Conservation (phyloP, 2,329 filamentous ascomycete species). For the Colletotrichum orbiculare region DNA sequence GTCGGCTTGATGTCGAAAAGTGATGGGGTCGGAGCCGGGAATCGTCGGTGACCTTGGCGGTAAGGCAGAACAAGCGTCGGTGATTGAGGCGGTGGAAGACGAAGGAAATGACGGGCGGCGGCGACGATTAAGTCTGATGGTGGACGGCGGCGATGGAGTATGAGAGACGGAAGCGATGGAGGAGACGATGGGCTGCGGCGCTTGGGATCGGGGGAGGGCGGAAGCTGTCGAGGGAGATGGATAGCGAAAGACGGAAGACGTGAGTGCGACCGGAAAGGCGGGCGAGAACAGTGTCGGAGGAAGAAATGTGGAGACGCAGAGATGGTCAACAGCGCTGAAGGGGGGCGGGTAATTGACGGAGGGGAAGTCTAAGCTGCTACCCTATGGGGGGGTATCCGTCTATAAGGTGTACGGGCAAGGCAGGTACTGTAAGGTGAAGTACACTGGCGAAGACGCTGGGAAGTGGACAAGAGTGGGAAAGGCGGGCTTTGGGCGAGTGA, state of each 20-base stretch:
- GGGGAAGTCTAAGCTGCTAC: slow-evolving; percentile 11
- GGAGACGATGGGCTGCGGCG: slow-evolving; percentile 21
- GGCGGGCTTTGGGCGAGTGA: slow-evolving; percentile 18
- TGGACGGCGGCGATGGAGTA: background rate
- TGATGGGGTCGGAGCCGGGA: slow-evolving; percentile 1
- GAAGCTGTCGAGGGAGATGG: slow-evolving; percentile 36
- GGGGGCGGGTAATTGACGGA: slow-evolving; percentile 31
- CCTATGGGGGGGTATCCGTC: no score
- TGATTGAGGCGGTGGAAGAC: background rate
- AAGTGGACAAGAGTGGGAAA: background rate
- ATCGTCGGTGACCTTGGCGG: slow-evolving; percentile 27
- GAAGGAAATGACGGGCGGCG: slow-evolving; percentile 7
- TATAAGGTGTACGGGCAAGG: no score
- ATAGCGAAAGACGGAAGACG: slow-evolving; percentile 33
- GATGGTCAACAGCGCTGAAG: slow-evolving; percentile 28
- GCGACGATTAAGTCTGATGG: slow-evolving; percentile 3
- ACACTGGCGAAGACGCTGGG: background rate
- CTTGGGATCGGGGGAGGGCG: slow-evolving; percentile 25
- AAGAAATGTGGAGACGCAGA: slow-evolving; percentile 36
- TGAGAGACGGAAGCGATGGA: slow-evolving; percentile 26
- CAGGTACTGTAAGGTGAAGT: background rate
- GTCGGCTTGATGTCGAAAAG: background rate
- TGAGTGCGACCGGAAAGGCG: slow-evolving; percentile 35
- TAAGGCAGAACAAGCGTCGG: slow-evolving; percentile 12
- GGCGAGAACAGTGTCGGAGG: slow-evolving; percentile 36